Conservation (phyloP, 768 basidiomycete species). For the Epithele typhae region DNA sequence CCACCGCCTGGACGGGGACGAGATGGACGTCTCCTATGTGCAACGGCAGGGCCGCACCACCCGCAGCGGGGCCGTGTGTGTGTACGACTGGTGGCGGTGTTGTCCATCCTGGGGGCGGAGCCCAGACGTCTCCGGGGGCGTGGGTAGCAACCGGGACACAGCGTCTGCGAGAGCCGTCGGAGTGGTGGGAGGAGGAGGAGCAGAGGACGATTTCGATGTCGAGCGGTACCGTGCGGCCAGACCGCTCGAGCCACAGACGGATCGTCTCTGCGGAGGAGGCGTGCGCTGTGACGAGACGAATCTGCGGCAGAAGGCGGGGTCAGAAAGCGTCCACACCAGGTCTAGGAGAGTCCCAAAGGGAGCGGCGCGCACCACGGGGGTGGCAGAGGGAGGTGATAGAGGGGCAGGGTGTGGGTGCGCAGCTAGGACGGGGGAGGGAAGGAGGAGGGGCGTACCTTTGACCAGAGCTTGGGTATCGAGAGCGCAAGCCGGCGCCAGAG, state of each 20-base stretch:
- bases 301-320: constrained; percentile 36
- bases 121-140: constrained; percentile 2
- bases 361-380: background rate
- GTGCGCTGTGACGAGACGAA: constrained; percentile 69
- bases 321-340: background rate
- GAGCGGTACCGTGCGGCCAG: constrained; percentile 63
- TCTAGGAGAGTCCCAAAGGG: background rate
- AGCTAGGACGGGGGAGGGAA: background rate
- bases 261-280: constrained; percentile 72
- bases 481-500: constrained; percentile 65
- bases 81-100: constrained; percentile 8
- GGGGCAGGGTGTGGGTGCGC: background rate
- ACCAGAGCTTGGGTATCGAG: constrained; percentile 69
- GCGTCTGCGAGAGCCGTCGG: constrained; percentile 8
- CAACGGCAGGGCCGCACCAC: constrained; percentile 7
- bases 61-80: constrained; percentile 1
- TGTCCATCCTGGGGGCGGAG: constrained; percentile 4
- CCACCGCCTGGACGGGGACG: constrained; percentile 7
- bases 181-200: constrained; percentile 2
- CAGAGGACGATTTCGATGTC: constrained; percentile 80
- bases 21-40: constrained; percentile 12
- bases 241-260: constrained; percentile 79
- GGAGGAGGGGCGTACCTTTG: constrained; percentile 47
- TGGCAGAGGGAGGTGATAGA: background rate
- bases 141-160: constrained; percentile 3